Base-by-base conservation (phyloP, 2,329 filamentous ascomycete species). In the Remersonia thermophila region DNA sequence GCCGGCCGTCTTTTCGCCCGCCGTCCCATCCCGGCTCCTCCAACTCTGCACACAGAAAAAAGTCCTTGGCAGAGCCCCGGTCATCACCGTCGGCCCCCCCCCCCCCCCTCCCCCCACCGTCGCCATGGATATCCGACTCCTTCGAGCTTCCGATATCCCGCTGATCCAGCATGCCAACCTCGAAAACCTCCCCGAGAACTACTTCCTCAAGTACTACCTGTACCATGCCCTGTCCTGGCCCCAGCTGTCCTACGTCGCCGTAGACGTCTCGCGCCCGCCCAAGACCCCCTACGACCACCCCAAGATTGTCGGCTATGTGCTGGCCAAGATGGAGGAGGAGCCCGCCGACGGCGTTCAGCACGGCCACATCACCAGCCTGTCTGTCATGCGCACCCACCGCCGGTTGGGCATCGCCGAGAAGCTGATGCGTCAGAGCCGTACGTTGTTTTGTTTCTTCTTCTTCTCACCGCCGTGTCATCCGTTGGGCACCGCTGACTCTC, bases 121-220 rank as follows among this genome's bases (percentile, higher is more conserved):
- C 38, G 32, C 27, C 2, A 96, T 93, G 84, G 84, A 93, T 65
- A 93, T 98, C 62, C 81, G 89, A 47, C 68, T 91, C 46, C 77
- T 98, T 49, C 80, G 76, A 48, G 69, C 84, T 46, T 81, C 77
- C 45, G 84, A 93, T 63, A 83, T 93, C 47, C 84, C 84, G 48
- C 79, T 91, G 56, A 86, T 98, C 57, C 91, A 98, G 66, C 86
- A 93, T 61, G 89, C 89, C 56, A 96, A 98, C 69, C 87, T 98
- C 58, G 93, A 93, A 59, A 98, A 98, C 67, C 73, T 98, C 36
- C 91, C 91, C 47, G 91, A 98, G 63, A 98, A 98, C 71, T 98
- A 98, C 74, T 96, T 96, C 61, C 83, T 94, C 64, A 98, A 98
- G 73, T 98, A 98, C 72, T 98, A 98, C 68, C 78, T 98, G 55